A percentile compares a stretch with the other conserved stretches of the same genome.
Evolutionary conservation across 2,329 filamentous ascomycete species (phyloP).

Genomic region (Diplodia intermedia): DNA sequence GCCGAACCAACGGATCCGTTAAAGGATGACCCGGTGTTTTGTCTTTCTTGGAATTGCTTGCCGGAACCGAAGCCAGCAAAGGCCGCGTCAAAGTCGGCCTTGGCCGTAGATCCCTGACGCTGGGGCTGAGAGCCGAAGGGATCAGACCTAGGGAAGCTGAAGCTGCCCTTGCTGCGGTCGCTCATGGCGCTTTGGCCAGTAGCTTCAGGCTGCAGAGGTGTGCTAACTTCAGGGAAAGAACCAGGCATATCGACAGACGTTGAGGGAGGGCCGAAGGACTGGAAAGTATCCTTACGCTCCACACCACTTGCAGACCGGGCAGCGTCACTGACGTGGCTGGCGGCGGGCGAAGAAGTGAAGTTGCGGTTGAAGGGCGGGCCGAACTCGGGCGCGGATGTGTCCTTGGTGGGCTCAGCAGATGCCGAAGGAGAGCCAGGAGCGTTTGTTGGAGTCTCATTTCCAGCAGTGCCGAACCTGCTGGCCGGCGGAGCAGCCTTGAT

Average conservation of each 20-base stretch:
- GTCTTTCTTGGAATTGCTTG: constrained; percentile 59
- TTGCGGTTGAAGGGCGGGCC: constrained; percentile 48
- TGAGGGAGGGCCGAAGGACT: constrained; percentile 44
- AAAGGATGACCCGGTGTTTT: constrained; percentile 40
- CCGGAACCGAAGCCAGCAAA: constrained; percentile 74
- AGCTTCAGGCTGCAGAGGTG: constrained; percentile 57
- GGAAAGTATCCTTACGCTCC: constrained; percentile 51
- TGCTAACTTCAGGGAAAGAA: constrained; percentile 54
- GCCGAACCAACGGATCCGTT: constrained; percentile 46
- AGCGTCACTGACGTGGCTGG: constrained; percentile 50
- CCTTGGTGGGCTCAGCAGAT: constrained; percentile 54
- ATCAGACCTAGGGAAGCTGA: constrained; percentile 54
- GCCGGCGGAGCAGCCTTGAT: constrained; percentile 77
- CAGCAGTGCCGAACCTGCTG: constrained; percentile 64
- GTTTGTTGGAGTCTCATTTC: constrained; percentile 57
- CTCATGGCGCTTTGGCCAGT: constrained; percentile 57
- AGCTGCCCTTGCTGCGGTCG: constrained; percentile 53
- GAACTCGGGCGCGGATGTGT: constrained; percentile 45
- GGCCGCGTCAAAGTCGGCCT: constrained; percentile 84
- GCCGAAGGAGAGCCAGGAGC: constrained; percentile 52
- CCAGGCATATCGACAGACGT: constrained; percentile 51
- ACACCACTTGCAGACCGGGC: constrained; percentile 46
- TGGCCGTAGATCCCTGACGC: constrained; percentile 54
- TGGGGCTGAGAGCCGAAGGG: constrained; percentile 47
- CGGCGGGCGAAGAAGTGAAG: constrained; percentile 49